Evolutionary conservation across 1,284 basidiomycete species (phyloP).

Genomic region (Anthracocystis walkeri): DNA sequence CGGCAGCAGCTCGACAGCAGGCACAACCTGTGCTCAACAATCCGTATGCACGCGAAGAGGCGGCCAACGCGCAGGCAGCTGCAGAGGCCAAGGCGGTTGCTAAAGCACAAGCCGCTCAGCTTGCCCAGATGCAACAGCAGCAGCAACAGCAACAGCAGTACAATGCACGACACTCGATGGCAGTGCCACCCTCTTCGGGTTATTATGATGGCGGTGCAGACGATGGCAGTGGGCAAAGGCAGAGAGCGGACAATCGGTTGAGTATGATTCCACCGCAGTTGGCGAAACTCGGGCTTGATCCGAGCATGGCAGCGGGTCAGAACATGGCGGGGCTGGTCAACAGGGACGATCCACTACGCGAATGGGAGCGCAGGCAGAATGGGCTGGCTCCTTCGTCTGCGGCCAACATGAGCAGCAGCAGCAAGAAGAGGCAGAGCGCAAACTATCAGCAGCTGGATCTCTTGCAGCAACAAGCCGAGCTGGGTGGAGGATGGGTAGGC

Average conservation of each 20-base stretch:
- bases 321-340: conserved; percentile 62
- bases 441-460: conserved; percentile 55
- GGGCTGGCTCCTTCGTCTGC: conserved; percentile 48
- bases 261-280: conserved; percentile 91
- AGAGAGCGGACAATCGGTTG: conserved; percentile 71
- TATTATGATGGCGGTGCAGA: conserved; percentile 30
- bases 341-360: conserved; percentile 61
- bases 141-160: conserved; percentile 49
- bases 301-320: conserved; percentile 34
- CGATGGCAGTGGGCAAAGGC: conserved; percentile 14
- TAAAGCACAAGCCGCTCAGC: conserved; percentile 55
- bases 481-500: conserved; percentile 28
- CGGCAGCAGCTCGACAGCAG: conserved; percentile 71
- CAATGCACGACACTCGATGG: conserved; percentile 43
- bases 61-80: conserved; percentile 30
- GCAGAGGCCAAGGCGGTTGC: conserved; percentile 50
- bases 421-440: conserved; percentile 30
- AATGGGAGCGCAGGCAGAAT: conserved; percentile 74
- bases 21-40: conserved; percentile 65
- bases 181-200: conserved; percentile 30
- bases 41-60: conserved; percentile 58
- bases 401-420: conserved; percentile 37
- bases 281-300: conserved; percentile 69
- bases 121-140: conserved; percentile 50
- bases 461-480: conserved; percentile 54